Evolutionary conservation across 1,139 yeast species (phyloP).

Genomic region (Yamadazyma trypodendri): DNA sequence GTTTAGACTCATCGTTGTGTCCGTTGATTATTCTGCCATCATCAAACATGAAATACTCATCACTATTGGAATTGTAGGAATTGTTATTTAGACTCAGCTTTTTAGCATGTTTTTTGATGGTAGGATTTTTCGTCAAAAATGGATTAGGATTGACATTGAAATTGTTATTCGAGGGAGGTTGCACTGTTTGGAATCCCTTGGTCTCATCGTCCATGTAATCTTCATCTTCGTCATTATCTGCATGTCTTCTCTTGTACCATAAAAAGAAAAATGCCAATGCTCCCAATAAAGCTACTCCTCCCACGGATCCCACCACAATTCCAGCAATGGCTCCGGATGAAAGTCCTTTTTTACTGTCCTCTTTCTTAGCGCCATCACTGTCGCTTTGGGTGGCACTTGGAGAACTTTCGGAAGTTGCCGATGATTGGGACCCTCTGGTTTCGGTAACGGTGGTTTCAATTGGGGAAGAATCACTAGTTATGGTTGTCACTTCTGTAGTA

Average conservation of each 20-base stretch:
- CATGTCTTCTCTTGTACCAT: constrained; percentile 36
- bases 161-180: constrained; percentile 28
- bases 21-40: constrained; percentile 14
- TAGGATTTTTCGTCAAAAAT: constrained; percentile 18
- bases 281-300: constrained; percentile 45
- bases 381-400: constrained; percentile 6
- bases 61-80: constrained; percentile 27
- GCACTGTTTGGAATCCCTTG: constrained; percentile 22
- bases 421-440: constrained; percentile 16
- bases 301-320: constrained; percentile 61
- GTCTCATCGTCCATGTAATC: constrained; percentile 17
- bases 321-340: constrained; percentile 75
- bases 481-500: constrained; percentile 21
- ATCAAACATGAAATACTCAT: constrained; percentile 23
- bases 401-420: constrained; percentile 3
- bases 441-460: constrained; percentile 23
- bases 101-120: constrained; percentile 16
- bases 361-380: constrained; percentile 16
- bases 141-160: constrained; percentile 21
- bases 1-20: constrained; percentile 11
- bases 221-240: constrained; percentile 35
- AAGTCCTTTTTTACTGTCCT: constrained; percentile 19
- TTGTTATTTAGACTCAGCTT: constrained; percentile 20
- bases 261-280: constrained; percentile 41
- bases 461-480: constrained; percentile 21